Conservation (phyloP, 768 basidiomycete species). For the Ramaria sp. region DNA sequence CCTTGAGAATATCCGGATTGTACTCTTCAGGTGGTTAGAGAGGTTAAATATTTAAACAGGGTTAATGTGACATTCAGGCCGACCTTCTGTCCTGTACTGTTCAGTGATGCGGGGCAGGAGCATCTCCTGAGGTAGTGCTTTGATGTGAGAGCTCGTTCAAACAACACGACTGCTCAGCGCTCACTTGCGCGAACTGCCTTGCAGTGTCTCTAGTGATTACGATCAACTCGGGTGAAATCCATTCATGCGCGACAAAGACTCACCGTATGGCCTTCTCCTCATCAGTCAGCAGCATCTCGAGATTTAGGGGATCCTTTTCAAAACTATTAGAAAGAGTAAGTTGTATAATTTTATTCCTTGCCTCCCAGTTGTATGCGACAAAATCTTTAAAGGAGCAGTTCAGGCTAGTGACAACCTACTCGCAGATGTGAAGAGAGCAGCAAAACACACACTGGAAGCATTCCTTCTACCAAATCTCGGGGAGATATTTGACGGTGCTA, state of each 20-base stretch:
- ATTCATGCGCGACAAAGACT: slow-evolving; percentile 11
- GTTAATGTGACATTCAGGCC: slow-evolving; percentile 12
- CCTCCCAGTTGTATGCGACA: slow-evolving; percentile 6
- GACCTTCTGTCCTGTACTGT: slow-evolving; percentile 82
- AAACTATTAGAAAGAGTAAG: neutral
- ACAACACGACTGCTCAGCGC: slow-evolving; percentile 13
- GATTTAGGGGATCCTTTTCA: slow-evolving; percentile 66
- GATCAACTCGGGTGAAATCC: neutral
- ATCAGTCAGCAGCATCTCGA: slow-evolving; percentile 74
- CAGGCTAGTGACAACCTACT: neutral
- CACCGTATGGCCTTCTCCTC: slow-evolving; percentile 87
- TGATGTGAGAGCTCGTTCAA: neutral
- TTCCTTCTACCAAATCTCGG: neutral
- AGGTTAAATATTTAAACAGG: neutral
- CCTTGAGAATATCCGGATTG: slow-evolving; percentile 61
- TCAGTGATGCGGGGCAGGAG: slow-evolving; percentile 82
- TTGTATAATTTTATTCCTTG: neutral
- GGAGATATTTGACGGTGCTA: neutral
- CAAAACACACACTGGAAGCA: slow-evolving; percentile 1
- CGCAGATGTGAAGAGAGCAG: neutral
- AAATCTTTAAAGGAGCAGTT: neutral
- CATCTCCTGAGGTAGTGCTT: slow-evolving; percentile 43
- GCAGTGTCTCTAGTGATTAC: slow-evolving; percentile 55
- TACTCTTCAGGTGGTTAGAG: slow-evolving; percentile 42
- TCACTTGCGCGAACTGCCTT: slow-evolving; percentile 66